phyloP scores from a whole-genome alignment of 768 basidiomycete genomes.

The Mycena vitilis region DNA sequence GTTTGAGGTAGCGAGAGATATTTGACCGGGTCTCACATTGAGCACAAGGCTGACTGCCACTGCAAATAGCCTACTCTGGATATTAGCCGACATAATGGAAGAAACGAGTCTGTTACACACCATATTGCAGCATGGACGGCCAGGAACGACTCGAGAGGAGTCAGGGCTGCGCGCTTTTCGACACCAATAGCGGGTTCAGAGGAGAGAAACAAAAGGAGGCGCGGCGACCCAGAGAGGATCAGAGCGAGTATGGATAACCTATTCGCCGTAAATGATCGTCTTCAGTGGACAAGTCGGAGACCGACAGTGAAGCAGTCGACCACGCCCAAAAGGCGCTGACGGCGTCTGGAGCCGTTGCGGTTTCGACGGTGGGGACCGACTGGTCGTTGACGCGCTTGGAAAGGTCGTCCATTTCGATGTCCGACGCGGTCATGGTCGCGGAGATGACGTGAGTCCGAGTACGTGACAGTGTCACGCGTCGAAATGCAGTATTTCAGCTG shows the following conservation, averaged over 20 bases:
- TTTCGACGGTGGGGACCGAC: conserved; percentile 3
- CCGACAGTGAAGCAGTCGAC: conserved; percentile 49
- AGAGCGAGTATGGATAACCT: conserved; percentile 51
- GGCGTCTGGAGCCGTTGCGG: conserved; percentile 20
- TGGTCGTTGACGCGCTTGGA: conserved; percentile 32
- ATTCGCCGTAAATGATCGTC: conserved; percentile 12
- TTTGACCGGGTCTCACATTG: conserved; percentile 55
- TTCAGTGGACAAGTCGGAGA: conserved; percentile 21
- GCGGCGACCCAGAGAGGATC: conserved; percentile 65
- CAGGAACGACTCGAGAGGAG: conserved; percentile 77
- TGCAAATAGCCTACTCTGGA: conserved; percentile 49
- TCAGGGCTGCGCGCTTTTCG: conserved; percentile 58
- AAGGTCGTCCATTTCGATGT: conserved; percentile 55
- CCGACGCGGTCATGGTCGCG: conserved; percentile 41
- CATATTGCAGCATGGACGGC: conserved; percentile 74
- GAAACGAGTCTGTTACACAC: conserved; percentile 20
- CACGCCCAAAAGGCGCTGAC: conserved; percentile 55
- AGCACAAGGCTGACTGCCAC: conserved; percentile 68
- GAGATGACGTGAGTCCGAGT: no score
- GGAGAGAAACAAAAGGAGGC: conserved; percentile 75
- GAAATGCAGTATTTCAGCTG: conserved; percentile 3
- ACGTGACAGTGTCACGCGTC: no score
- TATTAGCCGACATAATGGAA: no score
- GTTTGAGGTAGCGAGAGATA: conserved; percentile 20
- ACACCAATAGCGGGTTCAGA: conserved; percentile 54